Base-by-base conservation (phyloP, 805 yeast genomes). In the Nadsonia fulvescens region DNA sequence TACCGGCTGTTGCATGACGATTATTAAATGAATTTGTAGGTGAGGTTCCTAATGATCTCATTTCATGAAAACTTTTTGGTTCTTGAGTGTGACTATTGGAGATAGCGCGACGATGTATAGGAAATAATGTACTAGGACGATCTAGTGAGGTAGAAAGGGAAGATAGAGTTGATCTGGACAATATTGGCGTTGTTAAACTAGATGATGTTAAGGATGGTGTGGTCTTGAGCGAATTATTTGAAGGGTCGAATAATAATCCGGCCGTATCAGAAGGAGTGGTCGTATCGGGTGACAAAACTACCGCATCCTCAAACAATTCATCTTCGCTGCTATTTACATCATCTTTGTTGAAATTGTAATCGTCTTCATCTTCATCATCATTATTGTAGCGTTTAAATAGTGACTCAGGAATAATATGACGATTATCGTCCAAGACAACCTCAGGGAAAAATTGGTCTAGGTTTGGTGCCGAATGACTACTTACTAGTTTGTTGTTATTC, bases 341-440 rank as follows among this genome's bases (percentile, higher is more conserved):
- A n/a, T n/a, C n/a, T n/a, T n/a, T n/a, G n/a, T n/a, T n/a, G n/a
- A n/a, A n/a, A n/a, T n/a, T n/a, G n/a, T n/a, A n/a, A n/a, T n/a
- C n/a, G 12, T 21, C 25, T 14, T 27, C 29, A 11, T 27, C 22
- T 7, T 24, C 25, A 3, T 17, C 29, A 7, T 18, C 14, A 4
- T 53, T 37, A 4, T 77, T 62, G 40, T 67, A 72, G 29, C 64
- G 68, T 32, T 61, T 61, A 68, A 81, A 66, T 34, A 79, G 47
- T 3, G 82, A 70, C 30, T 72, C 74, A 0, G 96, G 94, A 16
- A 86, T 72, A 29, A 86, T 83, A 48, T 86, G 98, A 32, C 67
- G 72, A 47, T 86, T 86, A 42, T 86, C 96, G 46, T 81, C 83
- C 17, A 86, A 58, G 2, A 77, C 70, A n/a, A 86, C 96, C 42